phyloP scores from a whole-genome alignment of 1,139 yeast genomes.

The Kodamaea sp. region DNA sequence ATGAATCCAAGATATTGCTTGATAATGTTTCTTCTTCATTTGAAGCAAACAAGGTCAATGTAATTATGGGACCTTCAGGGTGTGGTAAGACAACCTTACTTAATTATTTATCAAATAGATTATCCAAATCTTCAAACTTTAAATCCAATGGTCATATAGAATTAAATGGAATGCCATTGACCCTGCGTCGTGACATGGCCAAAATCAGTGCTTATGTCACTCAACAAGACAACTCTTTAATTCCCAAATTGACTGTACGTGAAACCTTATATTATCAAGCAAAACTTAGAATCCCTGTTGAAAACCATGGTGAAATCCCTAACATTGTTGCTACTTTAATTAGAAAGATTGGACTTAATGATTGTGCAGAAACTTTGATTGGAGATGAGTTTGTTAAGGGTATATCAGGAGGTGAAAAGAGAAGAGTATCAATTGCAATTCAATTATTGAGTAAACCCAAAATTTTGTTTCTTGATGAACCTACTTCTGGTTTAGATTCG shows the following conservation, averaged over 20 bases:
- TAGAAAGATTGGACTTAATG: constrained; percentile 20
- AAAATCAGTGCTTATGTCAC: constrained; percentile 21
- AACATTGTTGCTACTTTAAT: constrained; percentile 15
- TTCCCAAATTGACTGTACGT: constrained; percentile 23
- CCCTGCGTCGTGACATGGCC: constrained; percentile 15
- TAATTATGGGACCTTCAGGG: constrained; percentile 28
- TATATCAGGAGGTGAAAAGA: constrained; percentile 25
- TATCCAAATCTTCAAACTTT: constrained; percentile 11
- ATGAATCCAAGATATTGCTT: constrained; percentile 11
- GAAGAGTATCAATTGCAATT: constrained; percentile 25
- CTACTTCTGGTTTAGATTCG: constrained; percentile 25
- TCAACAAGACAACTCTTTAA: constrained; percentile 22
- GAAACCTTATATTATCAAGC: constrained; percentile 26
- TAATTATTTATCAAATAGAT: constrained; percentile 18
- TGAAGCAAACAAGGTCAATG: constrained; percentile 19
- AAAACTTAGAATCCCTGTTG: constrained; percentile 19
- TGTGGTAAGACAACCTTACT: constrained; percentile 26
- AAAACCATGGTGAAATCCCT: constrained; percentile 17
- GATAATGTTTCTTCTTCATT: constrained; percentile 18
- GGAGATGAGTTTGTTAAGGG: constrained; percentile 22
- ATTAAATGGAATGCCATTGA: constrained; percentile 14
- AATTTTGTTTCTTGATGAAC: constrained; percentile 25
- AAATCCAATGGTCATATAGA: constrained; percentile 14
- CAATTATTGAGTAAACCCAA: constrained; percentile 24
- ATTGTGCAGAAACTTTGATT: constrained; percentile 25